Evolutionary conservation across 805 yeast species (phyloP).

Genomic region (Wickerhamomyces chaumierensis): DNA sequence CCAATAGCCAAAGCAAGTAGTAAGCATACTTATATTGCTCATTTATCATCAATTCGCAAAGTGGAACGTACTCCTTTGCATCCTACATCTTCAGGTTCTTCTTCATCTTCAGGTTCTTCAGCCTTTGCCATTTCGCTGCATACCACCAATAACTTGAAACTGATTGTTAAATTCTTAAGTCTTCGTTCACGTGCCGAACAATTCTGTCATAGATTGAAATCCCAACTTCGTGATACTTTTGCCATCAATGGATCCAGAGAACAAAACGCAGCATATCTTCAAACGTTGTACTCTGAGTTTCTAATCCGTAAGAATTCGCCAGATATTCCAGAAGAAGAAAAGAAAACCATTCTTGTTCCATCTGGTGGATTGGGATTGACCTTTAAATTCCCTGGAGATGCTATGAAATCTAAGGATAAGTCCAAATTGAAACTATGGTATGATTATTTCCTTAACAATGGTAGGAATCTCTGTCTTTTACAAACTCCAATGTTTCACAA

Average conservation of each 20-base stretch:
- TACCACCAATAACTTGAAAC: conserved; percentile 51
- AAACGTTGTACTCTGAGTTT: conserved; percentile 79
- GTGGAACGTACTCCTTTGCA: conserved; percentile 79
- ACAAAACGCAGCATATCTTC: conserved; percentile 37
- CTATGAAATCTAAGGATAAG: conserved; percentile 65
- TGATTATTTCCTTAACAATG: conserved; percentile 75
- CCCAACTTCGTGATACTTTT: conserved; percentile 24
- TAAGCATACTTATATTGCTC: conserved; percentile 52
- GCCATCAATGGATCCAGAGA: no score
- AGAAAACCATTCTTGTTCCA: conserved; percentile 39
- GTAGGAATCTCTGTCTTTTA: conserved; percentile 70
- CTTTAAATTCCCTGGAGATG: conserved; percentile 86
- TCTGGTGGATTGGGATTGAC: conserved; percentile 78
- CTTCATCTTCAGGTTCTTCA: no score
- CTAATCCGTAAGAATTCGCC: conserved; percentile 40
- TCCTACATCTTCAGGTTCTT: conserved; percentile 31
- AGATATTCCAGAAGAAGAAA: conserved; percentile 15
- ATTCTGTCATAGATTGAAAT: conserved; percentile 61
- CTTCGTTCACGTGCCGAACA: conserved; percentile 67
- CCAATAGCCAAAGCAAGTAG: conserved; percentile 26
- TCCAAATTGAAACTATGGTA: conserved; percentile 89
- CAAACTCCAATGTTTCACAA: conserved; percentile 71
- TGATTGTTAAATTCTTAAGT: conserved; percentile 69
- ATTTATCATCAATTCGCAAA: conserved; percentile 67
- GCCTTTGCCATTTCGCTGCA: conserved; percentile 60